phyloP scores from a whole-genome alignment of 176 grass and related monocot species.

The Lolium multiflorum region DNA sequence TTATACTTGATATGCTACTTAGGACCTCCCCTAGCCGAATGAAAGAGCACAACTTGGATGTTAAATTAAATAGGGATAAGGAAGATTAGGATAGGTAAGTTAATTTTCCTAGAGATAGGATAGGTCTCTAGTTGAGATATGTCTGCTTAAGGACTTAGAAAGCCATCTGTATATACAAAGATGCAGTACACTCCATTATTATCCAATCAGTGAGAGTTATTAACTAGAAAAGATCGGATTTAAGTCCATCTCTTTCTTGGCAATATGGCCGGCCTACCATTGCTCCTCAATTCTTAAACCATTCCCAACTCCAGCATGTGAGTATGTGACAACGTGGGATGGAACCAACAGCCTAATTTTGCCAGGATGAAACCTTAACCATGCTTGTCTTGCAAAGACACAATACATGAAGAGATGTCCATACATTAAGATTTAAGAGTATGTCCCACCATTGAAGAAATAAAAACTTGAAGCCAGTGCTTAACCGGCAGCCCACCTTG shows the following conservation, averaged over 20 bases:
- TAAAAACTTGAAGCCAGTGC: background rate
- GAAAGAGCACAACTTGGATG: background rate
- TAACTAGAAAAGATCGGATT: background rate
- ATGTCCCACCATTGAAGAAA: slow-evolving; percentile 12
- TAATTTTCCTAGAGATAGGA: background rate
- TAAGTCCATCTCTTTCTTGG: background rate
- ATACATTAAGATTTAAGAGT: slow-evolving; percentile 14
- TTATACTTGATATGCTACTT: background rate
- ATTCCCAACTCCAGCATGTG: background rate
- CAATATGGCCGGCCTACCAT: background rate
- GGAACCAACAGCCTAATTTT: background rate
- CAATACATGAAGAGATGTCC: background rate
- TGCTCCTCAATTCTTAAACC: background rate
- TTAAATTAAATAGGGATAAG: background rate
- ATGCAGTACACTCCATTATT: background rate
- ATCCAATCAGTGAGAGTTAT: background rate
- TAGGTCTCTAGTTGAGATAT: slow-evolving; percentile 19
- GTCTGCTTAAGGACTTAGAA: background rate
- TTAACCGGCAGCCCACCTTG: background rate
- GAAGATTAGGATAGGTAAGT: background rate
- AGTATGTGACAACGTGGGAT: background rate
- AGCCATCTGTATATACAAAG: background rate
- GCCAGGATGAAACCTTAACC: slow-evolving; percentile 3
- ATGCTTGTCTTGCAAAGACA: background rate
- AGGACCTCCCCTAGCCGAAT: background rate